These are phyloP conservation scores for Amoebophrya sp. DNA, from an alignment of 169 alveolate species.

Conservation along the genomic window DNA sequence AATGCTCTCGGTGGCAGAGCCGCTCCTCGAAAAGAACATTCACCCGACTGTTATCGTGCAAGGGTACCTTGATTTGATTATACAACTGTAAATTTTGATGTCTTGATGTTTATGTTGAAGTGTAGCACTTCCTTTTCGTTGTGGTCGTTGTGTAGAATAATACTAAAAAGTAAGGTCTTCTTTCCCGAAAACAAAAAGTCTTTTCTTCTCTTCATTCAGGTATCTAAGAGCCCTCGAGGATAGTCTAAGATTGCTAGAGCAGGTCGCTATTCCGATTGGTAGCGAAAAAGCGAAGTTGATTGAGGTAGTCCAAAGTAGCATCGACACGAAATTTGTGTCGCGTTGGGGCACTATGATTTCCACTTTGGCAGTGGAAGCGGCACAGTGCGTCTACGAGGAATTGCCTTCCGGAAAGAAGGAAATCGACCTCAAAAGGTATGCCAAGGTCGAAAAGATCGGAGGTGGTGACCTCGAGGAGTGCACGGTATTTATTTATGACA, in stretches of 20 bases:
- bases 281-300: slow-evolving; percentile 58
- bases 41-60: slow-evolving; percentile 91
- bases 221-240: slow-evolving; percentile 46
- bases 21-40: slow-evolving; percentile 82
- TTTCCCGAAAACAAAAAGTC: neutral
- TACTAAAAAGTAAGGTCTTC: neutral
- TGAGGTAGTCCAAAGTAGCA: slow-evolving; percentile 33
- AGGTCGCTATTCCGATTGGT: slow-evolving; percentile 76
- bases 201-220: slow-evolving; percentile 27
- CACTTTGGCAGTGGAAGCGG: slow-evolving; percentile 88
- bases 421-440: slow-evolving; percentile 88
- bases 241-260: slow-evolving; percentile 58
- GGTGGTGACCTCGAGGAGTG: slow-evolving; percentile 98
- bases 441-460: slow-evolving; percentile 97
- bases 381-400: slow-evolving; percentile 67
- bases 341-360: slow-evolving; percentile 89
- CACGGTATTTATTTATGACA: no score
- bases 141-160: neutral
- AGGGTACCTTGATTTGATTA: slow-evolving; percentile 70
- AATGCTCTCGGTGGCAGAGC: slow-evolving; percentile 75
- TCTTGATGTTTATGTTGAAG: neutral
- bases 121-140: neutral
- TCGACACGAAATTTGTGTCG: slow-evolving; percentile 57
- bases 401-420: slow-evolving; percentile 67
- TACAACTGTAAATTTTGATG: neutral